A percentile compares a stretch with the other conserved stretches of the same genome.
Conservation (phyloP, 768 basidiomycete species). For the Termitomyces sp. region DNA sequence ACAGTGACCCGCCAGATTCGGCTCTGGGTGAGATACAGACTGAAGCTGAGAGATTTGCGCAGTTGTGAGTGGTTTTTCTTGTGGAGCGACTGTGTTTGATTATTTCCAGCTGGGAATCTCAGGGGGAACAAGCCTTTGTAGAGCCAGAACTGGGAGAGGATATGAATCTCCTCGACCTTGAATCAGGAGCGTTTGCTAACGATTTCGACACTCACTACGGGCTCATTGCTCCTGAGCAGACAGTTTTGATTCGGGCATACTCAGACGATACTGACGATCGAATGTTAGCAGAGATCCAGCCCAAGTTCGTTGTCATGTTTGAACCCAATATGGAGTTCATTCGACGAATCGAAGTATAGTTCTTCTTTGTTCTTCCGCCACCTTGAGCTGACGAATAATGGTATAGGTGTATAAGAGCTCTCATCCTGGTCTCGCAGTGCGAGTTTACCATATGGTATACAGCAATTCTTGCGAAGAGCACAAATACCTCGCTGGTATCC, state of each 20-base stretch:
- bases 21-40: conserved; percentile 30
- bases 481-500: conserved; percentile 83
- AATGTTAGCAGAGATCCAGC: conserved; percentile 79
- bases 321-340: conserved; percentile 94
- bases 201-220: conserved; percentile 82
- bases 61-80: conserved; percentile 42
- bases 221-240: conserved; percentile 69
- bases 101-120: conserved; percentile 30
- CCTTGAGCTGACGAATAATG: background rate
- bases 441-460: conserved; percentile 97
- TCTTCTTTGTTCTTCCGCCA: background rate
- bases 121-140: conserved; percentile 13
- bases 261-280: conserved; percentile 92
- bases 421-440: conserved; percentile 74
- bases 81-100: background rate
- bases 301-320: conserved; percentile 92
- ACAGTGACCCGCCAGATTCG: conserved; percentile 17
- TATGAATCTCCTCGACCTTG: conserved; percentile 29
- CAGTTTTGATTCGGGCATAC: conserved; percentile 82
- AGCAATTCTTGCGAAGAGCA: conserved; percentile 92
- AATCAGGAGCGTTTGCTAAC: conserved; percentile 31
- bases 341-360: conserved; percentile 78
- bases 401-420: conserved; percentile 79
- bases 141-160: conserved; percentile 22
- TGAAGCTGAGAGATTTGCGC: conserved; percentile 50